Evolutionary conservation across 2,329 filamentous ascomycete species (phyloP), one percentile per base, ranked within the genome.

Genomic region (Colletotrichum caudatum): DNA sequence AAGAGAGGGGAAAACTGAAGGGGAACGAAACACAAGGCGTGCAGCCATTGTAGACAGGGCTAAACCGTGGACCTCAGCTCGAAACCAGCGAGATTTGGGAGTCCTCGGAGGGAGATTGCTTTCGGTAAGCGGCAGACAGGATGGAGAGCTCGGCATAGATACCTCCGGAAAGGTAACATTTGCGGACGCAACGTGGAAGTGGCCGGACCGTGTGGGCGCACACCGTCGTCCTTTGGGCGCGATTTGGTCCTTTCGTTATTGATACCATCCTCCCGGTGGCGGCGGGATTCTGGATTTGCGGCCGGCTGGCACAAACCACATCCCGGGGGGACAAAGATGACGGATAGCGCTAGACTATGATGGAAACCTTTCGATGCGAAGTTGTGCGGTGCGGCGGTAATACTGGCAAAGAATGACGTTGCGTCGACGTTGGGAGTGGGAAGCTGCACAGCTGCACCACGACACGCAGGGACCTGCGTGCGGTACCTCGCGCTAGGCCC

Each of bases 401-500:
- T 37, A 56, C 29, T 61, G 41, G 41, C 48, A 29, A 60, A 35
- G 37, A 18, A 35, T 44, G 57, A 61, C 23, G 57, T 62, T 57
- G 50, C 48, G 20, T 48, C 44, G 41, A 16, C 41, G 35, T 54
- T 39, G 35, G 9, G 48, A 29, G 29, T 7, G 37, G 37, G 18
- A 33, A 46, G 41, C 41, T 67, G 57, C 50, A 44, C 35, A 51
- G 35, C 29, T 29, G 29, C 41, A 67, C 39, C 20, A 67, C 53
- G 53, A 46, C 59, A 51, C n/a, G 64, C 64, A 68, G 69, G 69
- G 69, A 48, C 66, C 64, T 61, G 63, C 48, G 50, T 35, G 18
- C 37, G 69, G 69, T 51, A 46, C 69, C 58, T 62, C 39, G 56
- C 64, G 23, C 26, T 63, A 53, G 37, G 48, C 53, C 44, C 69